A percentile compares a stretch with the other conserved stretches of the same genome.
Conservation (phyloP, 139 green algal species). For the Cymbomonas tetramitiformis region DNA sequence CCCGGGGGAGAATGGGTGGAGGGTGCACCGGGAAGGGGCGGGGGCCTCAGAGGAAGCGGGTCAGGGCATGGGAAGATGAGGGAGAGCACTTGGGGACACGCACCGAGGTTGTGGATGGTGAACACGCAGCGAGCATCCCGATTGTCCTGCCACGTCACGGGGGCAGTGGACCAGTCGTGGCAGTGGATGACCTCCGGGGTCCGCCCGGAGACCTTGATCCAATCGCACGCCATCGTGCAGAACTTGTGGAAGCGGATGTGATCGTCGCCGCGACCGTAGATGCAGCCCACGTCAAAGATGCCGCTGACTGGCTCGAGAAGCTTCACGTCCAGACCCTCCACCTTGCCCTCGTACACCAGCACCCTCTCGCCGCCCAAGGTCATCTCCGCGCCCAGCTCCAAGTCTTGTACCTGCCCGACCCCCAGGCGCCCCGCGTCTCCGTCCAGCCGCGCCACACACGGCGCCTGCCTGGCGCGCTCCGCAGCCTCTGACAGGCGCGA, state of each 20-base stretch:
- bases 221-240: neutral
- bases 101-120: constrained; percentile 48
- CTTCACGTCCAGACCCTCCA: constrained; percentile 27
- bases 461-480: too few species aligned
- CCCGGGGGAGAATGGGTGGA: too few species aligned
- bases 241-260: constrained; percentile 8
- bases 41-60: too few species aligned
- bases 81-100: too few species aligned
- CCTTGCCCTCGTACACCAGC: constrained; percentile 21
- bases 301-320: constrained; percentile 32
- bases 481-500: too few species aligned
- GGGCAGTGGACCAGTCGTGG: constrained; percentile 14
- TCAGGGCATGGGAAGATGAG: too few species aligned
- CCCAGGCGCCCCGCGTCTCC: too few species aligned
- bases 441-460: too few species aligned
- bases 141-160: neutral
- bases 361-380: neutral
- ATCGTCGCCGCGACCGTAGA: constrained; percentile 18
- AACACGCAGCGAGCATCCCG: constrained; percentile 20
- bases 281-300: constrained; percentile 12
- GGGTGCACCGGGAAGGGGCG: too few species aligned
- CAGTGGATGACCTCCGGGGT: constrained; percentile 7
- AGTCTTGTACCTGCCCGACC: neutral
- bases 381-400: neutral
- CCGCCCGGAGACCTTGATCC: neutral